A percentile compares a stretch with the other conserved stretches of the same genome.
Conservation (phyloP, 2,329 filamentous ascomycete genomes). For the Gaeumannomyces sp. region DNA sequence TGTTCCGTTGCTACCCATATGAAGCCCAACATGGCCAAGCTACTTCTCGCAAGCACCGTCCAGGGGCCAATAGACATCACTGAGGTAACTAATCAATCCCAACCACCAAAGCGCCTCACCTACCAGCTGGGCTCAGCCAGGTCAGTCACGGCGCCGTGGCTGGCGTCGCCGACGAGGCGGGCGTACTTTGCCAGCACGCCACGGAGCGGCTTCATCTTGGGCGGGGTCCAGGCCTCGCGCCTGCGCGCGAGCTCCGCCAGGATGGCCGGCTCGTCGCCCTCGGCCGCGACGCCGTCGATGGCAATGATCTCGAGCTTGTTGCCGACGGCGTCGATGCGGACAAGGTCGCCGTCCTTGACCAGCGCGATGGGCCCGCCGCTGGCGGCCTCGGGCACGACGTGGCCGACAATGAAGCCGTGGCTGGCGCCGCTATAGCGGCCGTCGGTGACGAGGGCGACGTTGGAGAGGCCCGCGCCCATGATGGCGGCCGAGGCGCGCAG, state of each 20-base stretch:
- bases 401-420: slow-evolving; percentile 82
- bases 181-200: slow-evolving; percentile 90
- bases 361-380: slow-evolving; percentile 80
- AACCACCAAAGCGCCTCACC: not conserved
- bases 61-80: too few species aligned
- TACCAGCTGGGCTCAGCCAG: slow-evolving; percentile 23
- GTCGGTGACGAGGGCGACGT: slow-evolving; percentile 70
- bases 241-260: slow-evolving; percentile 55
- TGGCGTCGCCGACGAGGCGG: slow-evolving; percentile 80
- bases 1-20: too few species aligned
- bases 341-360: slow-evolving; percentile 70
- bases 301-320: slow-evolving; percentile 65
- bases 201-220: slow-evolving; percentile 66
- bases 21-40: too few species aligned
- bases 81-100: too few species aligned
- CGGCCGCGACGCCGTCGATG: slow-evolving; percentile 29
- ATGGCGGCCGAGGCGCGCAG: slow-evolving; percentile 82
- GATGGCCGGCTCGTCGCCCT: slow-evolving; percentile 15
- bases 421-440: slow-evolving; percentile 73
- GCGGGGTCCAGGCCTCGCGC: slow-evolving; percentile 57
- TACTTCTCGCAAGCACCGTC: too few species aligned
- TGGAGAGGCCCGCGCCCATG: slow-evolving; percentile 83
- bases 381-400: slow-evolving; percentile 82
- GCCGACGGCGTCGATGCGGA: slow-evolving; percentile 78
- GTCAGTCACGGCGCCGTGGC: slow-evolving; percentile 86